phyloP scores from a whole-genome alignment of 495 filamentous ascomycete species.

The Tuber calosporum region DNA sequence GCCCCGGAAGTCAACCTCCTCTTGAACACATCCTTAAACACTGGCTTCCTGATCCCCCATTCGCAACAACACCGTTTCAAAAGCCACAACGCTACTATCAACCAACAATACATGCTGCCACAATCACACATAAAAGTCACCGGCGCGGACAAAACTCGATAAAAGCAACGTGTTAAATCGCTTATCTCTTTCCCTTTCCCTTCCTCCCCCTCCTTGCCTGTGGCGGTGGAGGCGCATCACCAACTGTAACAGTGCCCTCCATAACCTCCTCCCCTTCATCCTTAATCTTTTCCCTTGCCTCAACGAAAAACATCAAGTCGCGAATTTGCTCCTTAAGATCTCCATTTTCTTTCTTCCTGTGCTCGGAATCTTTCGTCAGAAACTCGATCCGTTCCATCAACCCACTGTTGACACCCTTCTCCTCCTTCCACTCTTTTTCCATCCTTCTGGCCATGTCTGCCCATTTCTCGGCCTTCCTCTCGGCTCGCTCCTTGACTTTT shows the following conservation, averaged over 20 bases:
- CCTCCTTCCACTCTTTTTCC: constrained; percentile 73
- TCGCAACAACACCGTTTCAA: background rate
- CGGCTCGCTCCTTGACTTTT: constrained; percentile 60
- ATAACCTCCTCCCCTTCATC: constrained; percentile 57
- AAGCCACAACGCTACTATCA: background rate
- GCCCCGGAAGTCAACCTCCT: background rate
- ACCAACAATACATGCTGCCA: background rate
- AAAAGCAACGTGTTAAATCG: background rate
- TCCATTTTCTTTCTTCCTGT: constrained; percentile 51
- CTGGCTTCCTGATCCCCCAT: background rate
- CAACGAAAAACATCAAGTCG: constrained; percentile 87
- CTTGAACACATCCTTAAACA: background rate
- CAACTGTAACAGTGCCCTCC: constrained; percentile 46
- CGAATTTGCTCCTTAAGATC: constrained; percentile 76
- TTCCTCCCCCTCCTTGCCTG: constrained; percentile 33
- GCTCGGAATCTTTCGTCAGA: constrained; percentile 53
- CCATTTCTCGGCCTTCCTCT: constrained; percentile 61
- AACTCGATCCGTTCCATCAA: constrained; percentile 69
- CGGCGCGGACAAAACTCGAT: background rate
- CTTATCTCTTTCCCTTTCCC: constrained; percentile 30
- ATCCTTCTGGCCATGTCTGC: constrained; percentile 66
- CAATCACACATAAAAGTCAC: background rate
- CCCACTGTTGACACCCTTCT: constrained; percentile 72
- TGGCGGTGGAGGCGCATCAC: constrained; percentile 31
- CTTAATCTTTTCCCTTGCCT: constrained; percentile 70